Evolutionary conservation across 2,329 filamentous ascomycete species (phyloP), one percentile per base, ranked within the genome.

Genomic region (Pseudodiploospora longispora): DNA sequence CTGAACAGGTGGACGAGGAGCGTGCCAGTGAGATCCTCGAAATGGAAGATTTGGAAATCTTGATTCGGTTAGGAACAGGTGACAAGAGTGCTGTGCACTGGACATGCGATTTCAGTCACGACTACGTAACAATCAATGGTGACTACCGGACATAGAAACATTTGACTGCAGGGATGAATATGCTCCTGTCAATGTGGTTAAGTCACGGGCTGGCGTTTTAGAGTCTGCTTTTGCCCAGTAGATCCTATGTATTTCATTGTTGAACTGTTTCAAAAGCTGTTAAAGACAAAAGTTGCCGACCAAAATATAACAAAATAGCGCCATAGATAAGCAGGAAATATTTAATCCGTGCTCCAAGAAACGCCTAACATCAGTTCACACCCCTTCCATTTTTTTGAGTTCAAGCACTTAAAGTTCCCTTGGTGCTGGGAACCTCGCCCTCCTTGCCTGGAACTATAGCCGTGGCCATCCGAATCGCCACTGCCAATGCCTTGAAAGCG

Each of bases 401-500:
- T 33, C 65, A 82, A 10, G 77, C 76, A 57, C 71, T 81, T 65
- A 96, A 64, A 31, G 95, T 95, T 8, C 91, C 91, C 77, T 97
- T 97, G 6, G 91, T 97, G 70, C 90, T 96, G 42, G 90, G 87
- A 28, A 97, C 82, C 73, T 98, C 93, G 3, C 88, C 89, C 67
- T 94, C 89, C 62, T 85, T 83, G 8, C 87, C 88, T 36, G 80
- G 78, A 30, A 91, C 80, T 55, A 80, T 76, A 41, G 77, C 76
- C 40, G 83, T 91, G 7, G 93, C 93, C 64, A 78, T 77, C 55
- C 84, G 76, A 44, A 94, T 75, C 6, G 93, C 93, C 37, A 96
- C 81, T 0, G 93, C 93, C 53, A 97, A 67, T 38, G 93, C 93
- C 77, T 98, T 98, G 69, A 98, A 96, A 10, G 91, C 93, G 63